Percentiles rank a stretch among this genome's conserved stretches.
Conservation (phyloP, 2,329 filamentous ascomycete species). For the Xylaria sp. region DNA sequence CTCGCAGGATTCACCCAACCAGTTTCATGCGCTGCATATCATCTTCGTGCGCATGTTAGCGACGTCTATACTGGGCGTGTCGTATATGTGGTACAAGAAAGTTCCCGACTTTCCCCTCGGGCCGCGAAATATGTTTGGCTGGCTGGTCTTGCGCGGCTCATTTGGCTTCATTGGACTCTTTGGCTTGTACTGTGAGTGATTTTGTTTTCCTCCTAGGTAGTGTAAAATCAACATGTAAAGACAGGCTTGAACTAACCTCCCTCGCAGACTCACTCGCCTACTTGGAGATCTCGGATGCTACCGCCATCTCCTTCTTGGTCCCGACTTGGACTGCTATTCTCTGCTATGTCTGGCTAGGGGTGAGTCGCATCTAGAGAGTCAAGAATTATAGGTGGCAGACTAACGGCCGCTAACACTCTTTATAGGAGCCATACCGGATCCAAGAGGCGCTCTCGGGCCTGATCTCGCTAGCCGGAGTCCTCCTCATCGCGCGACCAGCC, state of each 20-base stretch:
- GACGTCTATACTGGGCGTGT: constrained; percentile 52
- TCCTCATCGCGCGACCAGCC: constrained; percentile 78
- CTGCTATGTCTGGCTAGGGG: constrained; percentile 66
- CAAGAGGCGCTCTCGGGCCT: constrained; percentile 76
- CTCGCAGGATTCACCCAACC: constrained; percentile 46
- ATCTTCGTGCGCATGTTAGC: constrained; percentile 58
- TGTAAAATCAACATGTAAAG: neutral
- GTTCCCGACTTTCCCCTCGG: constrained; percentile 75
- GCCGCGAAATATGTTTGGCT: constrained; percentile 66
- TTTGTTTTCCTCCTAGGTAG: neutral
- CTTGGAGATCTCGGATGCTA: constrained; percentile 80
- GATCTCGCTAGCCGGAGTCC: constrained; percentile 76
- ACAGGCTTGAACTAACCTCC: constrained; percentile 1
- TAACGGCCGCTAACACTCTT: constrained; percentile 53
- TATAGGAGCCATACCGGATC: constrained; percentile 75
- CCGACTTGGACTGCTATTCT: constrained; percentile 75
- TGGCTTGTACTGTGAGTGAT: constrained; percentile 59
- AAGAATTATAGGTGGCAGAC: neutral
- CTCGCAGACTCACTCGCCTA: constrained; percentile 65
- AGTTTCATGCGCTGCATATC: constrained; percentile 56
- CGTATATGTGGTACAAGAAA: constrained; percentile 56
- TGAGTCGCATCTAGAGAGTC: constrained; percentile 31
- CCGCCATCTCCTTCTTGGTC: constrained; percentile 81
- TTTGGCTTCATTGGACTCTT: constrained; percentile 75
- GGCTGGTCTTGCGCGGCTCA: constrained; percentile 73